Conservation (phyloP, 768 basidiomycete genomes). For the Phaeotremella skinneri region DNA sequence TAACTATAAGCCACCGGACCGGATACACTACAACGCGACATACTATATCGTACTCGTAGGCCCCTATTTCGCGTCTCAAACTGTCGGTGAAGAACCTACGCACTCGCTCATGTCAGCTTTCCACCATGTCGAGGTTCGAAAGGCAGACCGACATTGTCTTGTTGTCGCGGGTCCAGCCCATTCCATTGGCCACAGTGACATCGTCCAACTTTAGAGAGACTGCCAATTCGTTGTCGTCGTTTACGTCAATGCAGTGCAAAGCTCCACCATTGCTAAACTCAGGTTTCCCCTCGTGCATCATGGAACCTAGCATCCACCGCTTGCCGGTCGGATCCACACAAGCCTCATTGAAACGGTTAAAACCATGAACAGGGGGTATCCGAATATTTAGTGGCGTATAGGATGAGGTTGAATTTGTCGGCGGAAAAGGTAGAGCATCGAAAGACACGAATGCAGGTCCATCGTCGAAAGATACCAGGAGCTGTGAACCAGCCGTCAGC, state of each 20-base stretch:
- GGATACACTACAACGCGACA: not conserved
- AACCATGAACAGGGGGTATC: constrained; percentile 3
- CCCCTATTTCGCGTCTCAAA: constrained; percentile 6
- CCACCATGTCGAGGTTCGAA: not conserved
- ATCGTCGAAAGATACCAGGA: constrained; percentile 10
- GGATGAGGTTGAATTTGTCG: constrained; percentile 3
- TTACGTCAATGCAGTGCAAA: not conserved
- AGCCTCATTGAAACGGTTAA: constrained; percentile 20
- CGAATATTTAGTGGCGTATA: not conserved
- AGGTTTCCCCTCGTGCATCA: constrained; percentile 7
- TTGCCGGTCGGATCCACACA: constrained; percentile 20
- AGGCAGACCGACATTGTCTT: constrained; percentile 16
- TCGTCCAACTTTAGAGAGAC: constrained; percentile 5
- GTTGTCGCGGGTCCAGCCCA: constrained; percentile 13
- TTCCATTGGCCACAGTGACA: constrained; percentile 13
- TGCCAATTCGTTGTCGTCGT: not conserved
- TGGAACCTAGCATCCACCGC: constrained; percentile 5
- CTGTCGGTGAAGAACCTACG: constrained; percentile 17
- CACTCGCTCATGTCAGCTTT: not conserved
- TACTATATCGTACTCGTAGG: constrained; percentile 11
- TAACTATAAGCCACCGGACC: not conserved
- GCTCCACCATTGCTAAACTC: not conserved
- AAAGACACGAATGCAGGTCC: constrained; percentile 7
- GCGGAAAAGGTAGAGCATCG: constrained; percentile 14
- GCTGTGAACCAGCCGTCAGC: constrained; percentile 1